A percentile compares a stretch with the other conserved stretches of the same genome.
These are phyloP conservation scores for Solanum hybrid DNA, from an alignment of 305 asterid genomes.

Conservation along the genomic window DNA sequence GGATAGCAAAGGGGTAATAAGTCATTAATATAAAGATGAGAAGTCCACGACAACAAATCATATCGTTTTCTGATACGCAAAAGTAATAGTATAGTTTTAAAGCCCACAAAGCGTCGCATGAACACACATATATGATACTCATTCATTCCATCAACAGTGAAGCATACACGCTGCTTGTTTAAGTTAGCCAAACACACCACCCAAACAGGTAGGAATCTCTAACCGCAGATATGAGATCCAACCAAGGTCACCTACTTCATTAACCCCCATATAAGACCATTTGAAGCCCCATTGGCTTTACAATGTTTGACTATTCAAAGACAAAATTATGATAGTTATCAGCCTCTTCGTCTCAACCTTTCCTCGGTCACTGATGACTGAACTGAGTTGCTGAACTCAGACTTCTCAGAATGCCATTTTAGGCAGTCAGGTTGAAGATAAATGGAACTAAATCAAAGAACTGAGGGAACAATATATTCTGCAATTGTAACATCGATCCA, in stretches of 20 bases:
- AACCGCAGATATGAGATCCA: not conserved
- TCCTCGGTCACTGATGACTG: not conserved
- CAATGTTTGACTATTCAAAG: not conserved
- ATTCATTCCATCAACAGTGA: not conserved
- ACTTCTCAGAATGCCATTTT: not conserved
- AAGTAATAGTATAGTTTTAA: not conserved
- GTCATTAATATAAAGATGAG: not conserved
- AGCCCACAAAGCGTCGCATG: not conserved
- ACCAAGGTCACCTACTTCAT: not conserved
- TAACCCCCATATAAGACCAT: not conserved
- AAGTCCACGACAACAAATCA: not conserved
- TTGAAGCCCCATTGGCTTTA: not conserved
- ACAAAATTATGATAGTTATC: not conserved
- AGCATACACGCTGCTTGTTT: not conserved
- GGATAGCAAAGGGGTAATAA: not conserved
- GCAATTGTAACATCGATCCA: not conserved
- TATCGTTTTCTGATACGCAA: not conserved
- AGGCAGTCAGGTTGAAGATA: not conserved
- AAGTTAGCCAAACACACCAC: not conserved
- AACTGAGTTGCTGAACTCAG: not conserved
- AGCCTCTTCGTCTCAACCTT: not conserved
- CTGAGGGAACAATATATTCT: not conserved
- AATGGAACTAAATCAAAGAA: not conserved
- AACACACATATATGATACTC: not conserved
- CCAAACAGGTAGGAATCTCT: not conserved